Evolutionary conservation across 306 rosid genomes (phyloP), one percentile per base, ranked within the genome.

Genomic region (Vigna nakashimae): DNA sequence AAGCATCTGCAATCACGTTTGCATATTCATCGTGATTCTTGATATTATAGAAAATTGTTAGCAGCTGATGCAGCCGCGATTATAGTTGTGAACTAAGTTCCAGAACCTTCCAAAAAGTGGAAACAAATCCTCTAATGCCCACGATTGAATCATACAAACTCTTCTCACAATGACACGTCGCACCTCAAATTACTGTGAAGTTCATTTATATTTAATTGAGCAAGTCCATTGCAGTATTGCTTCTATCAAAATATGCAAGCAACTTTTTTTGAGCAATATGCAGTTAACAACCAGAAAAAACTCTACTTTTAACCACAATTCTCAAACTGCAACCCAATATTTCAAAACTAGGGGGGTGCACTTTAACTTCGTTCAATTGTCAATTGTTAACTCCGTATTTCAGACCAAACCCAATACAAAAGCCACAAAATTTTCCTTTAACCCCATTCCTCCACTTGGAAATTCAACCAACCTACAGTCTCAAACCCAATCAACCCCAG

Each of bases 401-500:
- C 15, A 71, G 63, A 58, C 52, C 52, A 74, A 43, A 60, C 60
- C 32, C 20, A 65, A 75, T 20, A 28, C 57, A 56, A 65, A 42
- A 64, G 68, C 43, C 53, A 56, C 74, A n/a, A 36, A 60, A 43
- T 7, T 14, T 49, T 0, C 38, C 59, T 57, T 64, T 42, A 11
- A 14, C 56, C 12, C 48, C 30, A 58, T 59, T 72, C 63, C 59
- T 46, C 66, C 24, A 18, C 58, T 76, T 75, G 60, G 43, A 75
- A 52, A 67, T 22, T 28, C 16, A 45, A 30, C 46, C 53, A 71
- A 59, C 75, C 5, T 30, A 73, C 72, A 75, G 71, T 55, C 45
- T 22, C 58, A 71, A 53, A 82, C 80, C 72, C 69, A 63, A 38
- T 59, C 38, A 75, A 71, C 73, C 78, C 82, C 75, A 77, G 82